Evolutionary conservation across 176 grass and related monocot genomes (phyloP).

Genomic region (Avena insularis): DNA sequence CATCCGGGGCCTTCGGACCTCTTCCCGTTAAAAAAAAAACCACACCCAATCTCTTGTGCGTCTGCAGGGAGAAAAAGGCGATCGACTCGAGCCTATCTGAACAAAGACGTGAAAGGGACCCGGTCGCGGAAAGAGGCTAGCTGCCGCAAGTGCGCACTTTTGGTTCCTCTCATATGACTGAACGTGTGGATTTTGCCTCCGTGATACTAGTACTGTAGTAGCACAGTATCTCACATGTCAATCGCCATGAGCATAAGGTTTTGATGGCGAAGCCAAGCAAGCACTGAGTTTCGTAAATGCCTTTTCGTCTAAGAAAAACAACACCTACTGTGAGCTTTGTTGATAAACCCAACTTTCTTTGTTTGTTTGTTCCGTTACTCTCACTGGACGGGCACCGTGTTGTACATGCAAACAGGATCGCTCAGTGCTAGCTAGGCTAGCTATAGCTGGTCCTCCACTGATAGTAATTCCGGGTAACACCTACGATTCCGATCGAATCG

Average conservation of each 20-base stretch:
- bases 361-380: not conserved
- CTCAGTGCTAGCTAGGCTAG: constrained; percentile 5
- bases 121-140: constrained; percentile 10
- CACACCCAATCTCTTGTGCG: not conserved
- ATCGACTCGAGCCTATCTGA: constrained; percentile 13
- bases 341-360: no score
- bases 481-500: not conserved
- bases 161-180: not conserved
- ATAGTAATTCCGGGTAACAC: not conserved
- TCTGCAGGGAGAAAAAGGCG: not conserved
- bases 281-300: not conserved
- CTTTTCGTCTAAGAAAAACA: no score
- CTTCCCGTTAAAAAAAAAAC: no score
- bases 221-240: no score
- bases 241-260: not conserved
- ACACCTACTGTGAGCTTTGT: no score
- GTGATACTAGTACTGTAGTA: no score
- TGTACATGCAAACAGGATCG: not conserved
- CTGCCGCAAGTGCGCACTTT: not conserved
- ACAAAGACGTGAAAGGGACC: constrained; percentile 22
- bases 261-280: not conserved
- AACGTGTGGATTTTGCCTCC: no score
- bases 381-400: not conserved
- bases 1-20: no score
- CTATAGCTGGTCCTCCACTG: not conserved